Base-by-base conservation (phyloP, 176 grass and related monocot genomes). In the Chloris gayana region DNA sequence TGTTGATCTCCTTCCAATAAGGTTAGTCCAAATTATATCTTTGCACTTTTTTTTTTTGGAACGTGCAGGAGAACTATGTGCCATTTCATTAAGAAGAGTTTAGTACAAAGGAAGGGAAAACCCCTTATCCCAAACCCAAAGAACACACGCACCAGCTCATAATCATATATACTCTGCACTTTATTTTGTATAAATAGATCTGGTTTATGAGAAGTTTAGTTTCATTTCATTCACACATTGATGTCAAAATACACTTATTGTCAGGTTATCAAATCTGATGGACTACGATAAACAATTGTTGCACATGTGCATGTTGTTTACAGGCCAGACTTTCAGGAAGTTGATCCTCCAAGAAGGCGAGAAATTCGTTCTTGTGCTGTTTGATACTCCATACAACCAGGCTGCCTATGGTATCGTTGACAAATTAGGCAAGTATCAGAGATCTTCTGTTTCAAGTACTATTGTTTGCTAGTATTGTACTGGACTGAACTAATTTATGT, bases 251-350 rank as follows among this genome's bases (percentile, higher is more conserved):
- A 37, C 13, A 0, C 25, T 39, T 72, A 67, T 74, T 93, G 67
- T 86, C 88, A 95, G 92, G 88, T 82, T 93, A 29, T 84, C 80
- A 68, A 88, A 73, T 62, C 80, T 89, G 83, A 79, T 90, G 90
- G 81, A 93, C 73, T 95, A 80, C 80, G 88, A 99, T 84, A 99
- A 89, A 75, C 74, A 93, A 69, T 83, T 99, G 65, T 83, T 91
- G 90, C 86, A 91, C 86, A 99, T 99, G 96, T 95, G 96, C 79
- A 87, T 93, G 70, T 86, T 99, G 80, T 99, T 99, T 88, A 95
- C 90, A 73, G 90, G 92, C 35, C 96, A 99, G 86, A 89, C 92
- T 80, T 90, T 93, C 63, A 89, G 88, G 73, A 99, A 93, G 67
- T 50, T 95, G 80, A 88, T 99, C 83, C 91, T 99, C 71, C 96